Evolutionary conservation across 768 basidiomycete species (phyloP).

Genomic region (Hydnomerulius pinastri): DNA sequence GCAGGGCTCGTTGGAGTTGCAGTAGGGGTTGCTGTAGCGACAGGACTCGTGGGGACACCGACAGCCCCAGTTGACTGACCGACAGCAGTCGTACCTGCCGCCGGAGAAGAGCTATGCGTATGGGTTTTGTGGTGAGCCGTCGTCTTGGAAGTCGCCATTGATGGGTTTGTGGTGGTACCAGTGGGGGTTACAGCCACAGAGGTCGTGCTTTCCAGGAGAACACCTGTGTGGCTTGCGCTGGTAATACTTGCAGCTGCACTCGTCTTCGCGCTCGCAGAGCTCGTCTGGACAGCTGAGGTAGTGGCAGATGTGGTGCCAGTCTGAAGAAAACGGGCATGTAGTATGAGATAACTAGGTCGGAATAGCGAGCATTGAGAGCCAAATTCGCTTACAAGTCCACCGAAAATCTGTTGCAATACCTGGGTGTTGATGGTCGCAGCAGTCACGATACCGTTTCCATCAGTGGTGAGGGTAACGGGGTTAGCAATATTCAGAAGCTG

Average conservation of each 20-base stretch:
- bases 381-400: background rate
- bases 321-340: background rate
- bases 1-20: background rate
- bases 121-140: background rate
- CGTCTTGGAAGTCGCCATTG: background rate
- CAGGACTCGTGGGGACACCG: conserved; percentile 5
- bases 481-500: conserved; percentile 23
- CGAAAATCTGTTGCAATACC: conserved; percentile 18
- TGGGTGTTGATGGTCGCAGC: conserved; percentile 26
- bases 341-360: background rate
- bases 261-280: background rate
- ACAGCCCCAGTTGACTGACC: too few species aligned
- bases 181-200: background rate
- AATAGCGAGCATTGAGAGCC: background rate
- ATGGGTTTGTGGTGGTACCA: background rate
- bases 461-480: conserved; percentile 23
- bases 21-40: background rate
- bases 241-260: background rate
- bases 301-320: background rate
- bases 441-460: conserved; percentile 28
- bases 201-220: background rate
- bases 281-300: background rate
- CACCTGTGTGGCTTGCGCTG: background rate
- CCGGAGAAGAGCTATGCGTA: background rate
- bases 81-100: background rate